Base-by-base conservation (phyloP, 2,329 filamentous ascomycete genomes). In the Furcasterigmium furcatum region DNA sequence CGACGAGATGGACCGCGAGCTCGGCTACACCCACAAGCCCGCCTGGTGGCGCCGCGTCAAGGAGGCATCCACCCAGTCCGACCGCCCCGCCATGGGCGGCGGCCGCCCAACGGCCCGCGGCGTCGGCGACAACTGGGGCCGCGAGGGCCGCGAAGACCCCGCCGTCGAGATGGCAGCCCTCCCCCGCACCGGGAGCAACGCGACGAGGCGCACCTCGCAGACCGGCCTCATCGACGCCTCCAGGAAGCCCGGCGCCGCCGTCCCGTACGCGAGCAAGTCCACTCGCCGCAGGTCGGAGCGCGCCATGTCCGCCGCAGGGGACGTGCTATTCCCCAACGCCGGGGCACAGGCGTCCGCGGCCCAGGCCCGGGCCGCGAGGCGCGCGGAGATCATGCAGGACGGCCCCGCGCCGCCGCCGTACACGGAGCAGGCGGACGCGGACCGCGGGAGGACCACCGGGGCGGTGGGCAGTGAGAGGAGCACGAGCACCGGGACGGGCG, bases 31-130 rank as follows among this genome's bases (percentile, higher is more conserved):
- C 9, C 67, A 72, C 43, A 84, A 82, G 58, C 85, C 85, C 0
- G 73, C 73, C 6, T 88, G 85, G 85, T 88, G 85, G 85, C 70
- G 68, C 16, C 73, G 78, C 35, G 58, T 74, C 36, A 70, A 73
- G 36, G 72, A 71, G 40, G 71, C 78, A 12, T 27, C 24, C 8
- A 61, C 70, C 6, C 22, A 59, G 24, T 27, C 24, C 8, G 62
- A 70, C 6, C 22, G 58, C 8, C 52, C 54, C 22, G 61, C 65
- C 45, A 58, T 63, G 45, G 73, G 74, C 29, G 76, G 76, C 16
- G 67, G 68, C 32, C 63, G 65, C 9, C 67, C 71, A n/a, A 68
- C 71, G 1, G 67, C 70, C 7, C 62, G 63, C 27, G 59, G 70
- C 44, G 58, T 66, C 16, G 67, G 72, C 56, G 53, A 63, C 41